Evolutionary conservation across 768 basidiomycete genomes (phyloP).

Genomic region (Asterophora lycoperdoides): DNA sequence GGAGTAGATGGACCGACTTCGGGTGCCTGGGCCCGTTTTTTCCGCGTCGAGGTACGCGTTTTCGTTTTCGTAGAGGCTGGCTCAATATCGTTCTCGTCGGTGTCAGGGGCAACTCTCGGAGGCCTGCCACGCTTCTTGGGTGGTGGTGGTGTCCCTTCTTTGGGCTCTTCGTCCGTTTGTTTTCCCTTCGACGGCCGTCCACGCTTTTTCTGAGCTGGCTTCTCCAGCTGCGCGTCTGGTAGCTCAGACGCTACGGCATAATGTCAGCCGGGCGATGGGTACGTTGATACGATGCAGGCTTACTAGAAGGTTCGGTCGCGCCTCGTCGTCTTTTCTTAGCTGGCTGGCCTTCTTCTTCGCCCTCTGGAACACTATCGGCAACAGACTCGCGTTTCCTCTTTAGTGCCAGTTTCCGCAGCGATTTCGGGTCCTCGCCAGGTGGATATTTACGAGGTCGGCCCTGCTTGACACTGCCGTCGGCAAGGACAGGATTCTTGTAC

Average conservation of each 20-base stretch:
- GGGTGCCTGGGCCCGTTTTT: background rate
- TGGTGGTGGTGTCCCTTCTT: slow-evolving; percentile 8
- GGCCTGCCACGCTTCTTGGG: slow-evolving; percentile 35
- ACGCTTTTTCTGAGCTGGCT: slow-evolving; percentile 31
- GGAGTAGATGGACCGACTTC: background rate
- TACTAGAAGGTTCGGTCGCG: slow-evolving; percentile 8
- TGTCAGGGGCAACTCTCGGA: slow-evolving; percentile 19
- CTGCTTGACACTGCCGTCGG: slow-evolving; percentile 52
- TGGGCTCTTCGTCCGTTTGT: slow-evolving; percentile 11
- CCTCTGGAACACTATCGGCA: slow-evolving; percentile 5
- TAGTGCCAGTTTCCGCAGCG: slow-evolving; percentile 9
- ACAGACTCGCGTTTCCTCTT: slow-evolving; percentile 21
- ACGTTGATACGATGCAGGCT: background rate
- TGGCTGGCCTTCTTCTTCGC: slow-evolving; percentile 12
- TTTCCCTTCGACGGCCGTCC: slow-evolving; percentile 31
- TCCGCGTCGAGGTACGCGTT: background rate
- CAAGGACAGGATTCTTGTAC: slow-evolving; percentile 44
- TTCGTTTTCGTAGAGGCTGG: background rate
- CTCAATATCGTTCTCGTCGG: background rate
- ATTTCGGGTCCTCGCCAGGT: slow-evolving; percentile 16
- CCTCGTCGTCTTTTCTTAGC: slow-evolving; percentile 24
- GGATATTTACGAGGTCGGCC: slow-evolving; percentile 50
- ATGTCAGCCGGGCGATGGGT: background rate
- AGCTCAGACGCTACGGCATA: background rate
- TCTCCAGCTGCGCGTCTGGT: background rate